These are phyloP conservation scores for Xylariaceae sp. DNA, from an alignment of 2,329 filamentous ascomycete species.

Conservation along the genomic window DNA sequence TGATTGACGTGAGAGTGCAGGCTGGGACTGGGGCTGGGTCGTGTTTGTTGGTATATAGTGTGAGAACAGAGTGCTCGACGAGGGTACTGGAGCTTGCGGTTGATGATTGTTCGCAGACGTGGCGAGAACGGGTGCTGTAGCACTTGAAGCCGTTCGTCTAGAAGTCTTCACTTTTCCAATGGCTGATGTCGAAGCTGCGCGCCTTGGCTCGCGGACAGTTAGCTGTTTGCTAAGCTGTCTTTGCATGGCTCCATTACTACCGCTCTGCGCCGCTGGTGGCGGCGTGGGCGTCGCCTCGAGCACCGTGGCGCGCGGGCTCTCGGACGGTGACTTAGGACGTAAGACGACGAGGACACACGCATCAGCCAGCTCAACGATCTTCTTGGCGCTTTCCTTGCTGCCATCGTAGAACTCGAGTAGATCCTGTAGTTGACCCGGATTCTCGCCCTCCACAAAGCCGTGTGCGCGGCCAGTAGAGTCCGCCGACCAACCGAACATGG, in stretches of 20 bases:
- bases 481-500: constrained; percentile 57
- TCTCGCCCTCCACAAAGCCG: constrained; percentile 59
- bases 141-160: background rate
- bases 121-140: background rate
- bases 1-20: background rate
- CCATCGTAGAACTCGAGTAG: constrained; percentile 62
- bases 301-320: constrained; percentile 5
- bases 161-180: background rate
- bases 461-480: constrained; percentile 54
- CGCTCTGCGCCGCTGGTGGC: background rate
- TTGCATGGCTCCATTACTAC: background rate
- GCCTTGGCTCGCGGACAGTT: background rate
- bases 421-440: constrained; percentile 59
- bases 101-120: background rate
- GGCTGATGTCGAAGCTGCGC: background rate
- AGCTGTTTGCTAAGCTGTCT: background rate
- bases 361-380: constrained; percentile 54
- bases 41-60: no score
- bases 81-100: background rate
- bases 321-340: constrained; percentile 24
- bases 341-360: constrained; percentile 32
- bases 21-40: background rate
- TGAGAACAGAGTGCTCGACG: background rate
- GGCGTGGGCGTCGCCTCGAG: constrained; percentile 8
- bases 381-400: constrained; percentile 52